Evolutionary conservation across 164 flowering plant species (phyloP), one percentile per base, ranked within the genome.

Genomic region (Vitis riparia): DNA sequence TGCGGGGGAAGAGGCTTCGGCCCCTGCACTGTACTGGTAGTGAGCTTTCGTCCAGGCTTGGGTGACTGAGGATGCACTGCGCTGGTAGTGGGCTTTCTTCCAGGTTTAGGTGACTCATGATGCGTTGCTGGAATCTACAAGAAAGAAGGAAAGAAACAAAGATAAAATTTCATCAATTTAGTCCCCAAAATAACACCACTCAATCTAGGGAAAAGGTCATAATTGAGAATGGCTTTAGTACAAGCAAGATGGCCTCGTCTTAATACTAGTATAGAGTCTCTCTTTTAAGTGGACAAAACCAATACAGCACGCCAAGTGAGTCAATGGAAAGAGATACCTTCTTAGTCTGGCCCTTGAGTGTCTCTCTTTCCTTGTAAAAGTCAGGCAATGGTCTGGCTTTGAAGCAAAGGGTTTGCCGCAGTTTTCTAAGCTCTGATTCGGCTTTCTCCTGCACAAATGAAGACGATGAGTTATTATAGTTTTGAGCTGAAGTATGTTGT

Each of bases 301-400:
- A 23, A 23, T 23, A 23, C 27, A 37, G 6, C 44, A n/a, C 56
- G 11, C 13, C 16, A 11, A 30, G 12, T 32, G 5, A 44, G 0
- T 11, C 37, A 62, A 53, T 53, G 50, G 19, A n/a, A 11, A 66
- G 12, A 63, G 10, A 44, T 72, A 82, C 84, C 83, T 80, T 75
- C 44, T 78, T 68, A 9, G 37, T 64, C 69, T 76, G 77, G 50
- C 55, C 23, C 9, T 66, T 73, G 59, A 72, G 49, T 66, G 68
- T 32, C 69, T 72, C 67, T 73, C 83, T 79, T 67, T 84, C 83
- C 71, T 74, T 82, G 61, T 86, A 85, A 30, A 86, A 88, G 27
- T 79, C 68, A n/a, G 90, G 92, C 57, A 85, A 73, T 23, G 90
- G 90, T 48, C 86, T 80, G 67, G 92, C 92, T 73, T 80, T 86